Evolutionary conservation across 768 basidiomycete species (phyloP).

Genomic region (Termitomyces sp.): DNA sequence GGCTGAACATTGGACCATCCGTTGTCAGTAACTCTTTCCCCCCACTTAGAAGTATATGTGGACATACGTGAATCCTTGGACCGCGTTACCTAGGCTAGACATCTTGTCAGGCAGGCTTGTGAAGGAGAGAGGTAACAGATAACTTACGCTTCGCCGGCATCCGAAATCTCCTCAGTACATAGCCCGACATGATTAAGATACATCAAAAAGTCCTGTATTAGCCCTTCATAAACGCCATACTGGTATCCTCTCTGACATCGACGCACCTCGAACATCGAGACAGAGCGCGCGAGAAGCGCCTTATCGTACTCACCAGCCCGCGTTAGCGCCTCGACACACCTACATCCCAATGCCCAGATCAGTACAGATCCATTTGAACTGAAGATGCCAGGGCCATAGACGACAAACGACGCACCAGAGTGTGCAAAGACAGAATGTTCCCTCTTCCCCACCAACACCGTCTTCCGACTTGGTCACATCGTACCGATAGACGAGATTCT

Average conservation of each 20-base stretch:
- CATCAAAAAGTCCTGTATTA: slow-evolving; percentile 60
- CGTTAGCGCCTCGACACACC: slow-evolving; percentile 86
- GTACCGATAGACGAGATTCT: slow-evolving; percentile 88
- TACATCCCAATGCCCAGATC: slow-evolving; percentile 17
- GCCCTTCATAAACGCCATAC: neutral
- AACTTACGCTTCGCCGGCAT: slow-evolving; percentile 75
- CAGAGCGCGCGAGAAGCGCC: slow-evolving; percentile 56
- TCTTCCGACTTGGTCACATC: slow-evolving; percentile 83
- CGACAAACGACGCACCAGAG: slow-evolving; percentile 45
- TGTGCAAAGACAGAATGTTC: slow-evolving; percentile 88
- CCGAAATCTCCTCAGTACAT: slow-evolving; percentile 82
- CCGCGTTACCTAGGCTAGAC: slow-evolving; percentile 73
- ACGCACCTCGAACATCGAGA: slow-evolving; percentile 87
- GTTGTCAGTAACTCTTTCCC: neutral
- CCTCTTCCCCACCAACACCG: slow-evolving; percentile 94
- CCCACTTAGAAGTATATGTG: neutral
- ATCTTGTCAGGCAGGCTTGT: neutral
- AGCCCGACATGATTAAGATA: slow-evolving; percentile 86
- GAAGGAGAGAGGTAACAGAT: neutral
- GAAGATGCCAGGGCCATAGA: neutral
- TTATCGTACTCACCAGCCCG: slow-evolving; percentile 79
- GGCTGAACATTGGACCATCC: slow-evolving; percentile 30
- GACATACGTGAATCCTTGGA: slow-evolving; percentile 85
- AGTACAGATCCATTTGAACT: neutral
- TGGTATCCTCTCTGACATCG: neutral